Evolutionary conservation across 1,284 basidiomycete species (phyloP).

Genomic region (Bjerkandera adusta): DNA sequence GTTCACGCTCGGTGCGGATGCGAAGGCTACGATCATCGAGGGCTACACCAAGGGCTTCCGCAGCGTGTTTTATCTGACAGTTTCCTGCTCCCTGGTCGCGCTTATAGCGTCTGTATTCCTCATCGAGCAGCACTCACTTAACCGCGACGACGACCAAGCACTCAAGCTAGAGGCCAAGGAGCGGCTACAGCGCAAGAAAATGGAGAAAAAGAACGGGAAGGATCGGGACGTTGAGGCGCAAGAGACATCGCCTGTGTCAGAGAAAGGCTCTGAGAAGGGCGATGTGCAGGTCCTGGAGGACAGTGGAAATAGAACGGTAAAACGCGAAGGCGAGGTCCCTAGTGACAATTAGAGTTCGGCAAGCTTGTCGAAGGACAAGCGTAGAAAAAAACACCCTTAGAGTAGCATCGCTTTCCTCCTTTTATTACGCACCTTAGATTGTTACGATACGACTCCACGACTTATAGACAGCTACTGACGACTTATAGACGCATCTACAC

Average conservation of each 20-base stretch:
- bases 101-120: conserved; percentile 17
- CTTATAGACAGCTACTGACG: too few species aligned
- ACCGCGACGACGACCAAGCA: conserved; percentile 20
- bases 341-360: not conserved
- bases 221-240: conserved; percentile 14
- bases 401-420: too few species aligned
- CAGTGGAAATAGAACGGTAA: too few species aligned
- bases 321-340: not conserved
- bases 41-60: conserved; percentile 20
- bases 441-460: too few species aligned
- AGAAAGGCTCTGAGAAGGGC: not conserved
- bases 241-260: not conserved
- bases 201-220: conserved; percentile 9
- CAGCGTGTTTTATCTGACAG: conserved; percentile 19
- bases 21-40: conserved; percentile 15
- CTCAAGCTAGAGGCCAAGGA: conserved; percentile 18
- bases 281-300: not conserved
- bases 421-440: too few species aligned
- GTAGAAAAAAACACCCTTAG: not conserved
- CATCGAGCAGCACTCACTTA: conserved; percentile 20
- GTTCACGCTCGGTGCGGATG: conserved; percentile 6
- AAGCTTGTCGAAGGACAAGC: not conserved
- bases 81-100: conserved; percentile 14
- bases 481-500: too few species aligned
- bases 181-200: conserved; percentile 13